Evolutionary conservation across 108 stramenopile genomes (phyloP), one percentile per base, ranked within the genome.

Genomic region (Pelagomonas calceolata): DNA sequence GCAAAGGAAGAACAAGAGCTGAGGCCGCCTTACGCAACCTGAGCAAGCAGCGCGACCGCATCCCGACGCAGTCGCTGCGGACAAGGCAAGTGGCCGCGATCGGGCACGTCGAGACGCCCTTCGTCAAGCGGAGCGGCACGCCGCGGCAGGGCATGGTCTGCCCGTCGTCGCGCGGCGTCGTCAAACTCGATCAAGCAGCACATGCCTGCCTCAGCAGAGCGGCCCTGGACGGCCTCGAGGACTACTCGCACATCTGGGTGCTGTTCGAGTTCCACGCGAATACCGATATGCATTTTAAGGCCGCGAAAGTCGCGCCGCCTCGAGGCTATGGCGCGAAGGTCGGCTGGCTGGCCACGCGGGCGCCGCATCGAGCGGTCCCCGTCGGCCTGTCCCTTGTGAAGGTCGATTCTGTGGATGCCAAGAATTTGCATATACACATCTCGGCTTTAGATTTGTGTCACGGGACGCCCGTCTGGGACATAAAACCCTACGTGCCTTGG

Each of bases 181-280:
- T 5, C 39, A 12, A 10, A 12, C 39, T 43, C 9, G 39, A 43
- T 12, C 5, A 43, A 12, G 39, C 39, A 5, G 39, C 12, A 12
- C 9, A 43, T 5, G 39, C 39, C 9, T 43, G 39, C 39, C n/a
- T n/a, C n/a, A n/a, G n/a, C n/a, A n/a, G n/a, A n/a, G n/a, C n/a
- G n/a, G 39, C 85, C 45, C 63, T 90, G 60, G 81, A 87, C 70
- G 87, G 88, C 0, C 82, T 97, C 44, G 80, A 89, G 18, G 67
- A 79, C 30, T 95, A 92, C 69, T 84, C 80, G 66, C 95, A 98
- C 77, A 74, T 89, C 9, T 97, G 96, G 95, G 82, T 97, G 7
- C 68, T 98, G 32, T 98, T 96, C 78, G 79, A 79, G 29, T 98
- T 98, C 78, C 94, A 98, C 78, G 92, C 90, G 70, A 98, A 98